Base-by-base conservation (phyloP, 805 yeast species). In the Saccharomycopsis capsularis region DNA sequence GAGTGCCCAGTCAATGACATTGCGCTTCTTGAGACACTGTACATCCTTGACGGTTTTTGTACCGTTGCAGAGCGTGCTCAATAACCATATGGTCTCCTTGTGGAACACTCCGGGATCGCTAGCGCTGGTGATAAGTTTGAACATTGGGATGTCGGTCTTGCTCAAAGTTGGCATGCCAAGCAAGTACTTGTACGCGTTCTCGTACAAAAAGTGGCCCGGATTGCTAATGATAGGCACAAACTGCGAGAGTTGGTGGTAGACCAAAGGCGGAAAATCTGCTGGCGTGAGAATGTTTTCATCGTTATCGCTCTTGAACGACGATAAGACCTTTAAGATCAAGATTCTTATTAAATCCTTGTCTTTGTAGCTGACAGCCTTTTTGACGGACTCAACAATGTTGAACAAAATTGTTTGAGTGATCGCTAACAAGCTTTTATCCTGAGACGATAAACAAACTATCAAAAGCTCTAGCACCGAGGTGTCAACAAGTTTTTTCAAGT, bases 201-300 rank as follows among this genome's bases (percentile, higher is more conserved):
- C 96, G 62, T 82, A 85, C 19, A 91, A 62, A 56, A 72, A 74
- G 54, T 86, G 91, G 0, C 81, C 78, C 0, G 97, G 96, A 53
- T 81, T 78, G 4, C 71, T 62, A 50, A 86, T 61, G 1, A 86
- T 68, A 2, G 78, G 75, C 3, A 79, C 65, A 35, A 88, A 60
- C 45, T 75, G 72, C 0, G 87, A 74, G 36, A 81, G 63, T 47
- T 78, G 60, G 16, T 70, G 65, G 64, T 83, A 75, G n/a, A 81
- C 67, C 16, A 82, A 54, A 2, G 81, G 73, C 0, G 79, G 58
- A 4, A 74, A 52, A 1, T 57, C 60, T 6, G 58, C 19, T 2
- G 48, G 40, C 15, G 22, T 15, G 18, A 41, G 21, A 41, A 5
- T 16, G 16, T 15, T 5, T 7, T 4, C 34, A 29, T 57, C 60